A percentile compares a stretch with the other conserved stretches of the same genome.
Evolutionary conservation across 768 basidiomycete genomes (phyloP).

Genomic region (Mycena galericulata): DNA sequence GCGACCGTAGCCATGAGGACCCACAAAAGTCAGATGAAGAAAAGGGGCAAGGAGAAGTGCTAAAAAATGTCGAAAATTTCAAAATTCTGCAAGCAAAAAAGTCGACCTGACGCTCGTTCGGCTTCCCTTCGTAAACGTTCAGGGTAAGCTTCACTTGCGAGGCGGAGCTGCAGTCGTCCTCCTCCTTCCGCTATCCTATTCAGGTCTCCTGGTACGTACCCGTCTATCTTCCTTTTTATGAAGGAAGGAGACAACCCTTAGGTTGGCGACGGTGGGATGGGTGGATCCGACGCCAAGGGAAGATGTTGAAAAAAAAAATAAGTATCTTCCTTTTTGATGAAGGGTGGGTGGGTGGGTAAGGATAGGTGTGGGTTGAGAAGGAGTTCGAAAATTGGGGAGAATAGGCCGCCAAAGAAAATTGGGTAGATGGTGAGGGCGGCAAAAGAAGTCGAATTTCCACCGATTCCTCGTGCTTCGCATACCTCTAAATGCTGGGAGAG

Average conservation of each 20-base stretch:
- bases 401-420: not conserved
- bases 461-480: slow-evolving; percentile 13
- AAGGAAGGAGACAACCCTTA: slow-evolving; percentile 13
- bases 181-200: not conserved
- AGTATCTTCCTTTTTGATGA: slow-evolving; percentile 27
- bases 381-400: not conserved
- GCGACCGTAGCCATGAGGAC: not conserved
- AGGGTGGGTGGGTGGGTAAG: slow-evolving; percentile 17
- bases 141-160: not conserved
- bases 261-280: slow-evolving; percentile 10
- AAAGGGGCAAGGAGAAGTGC: too few relatives aligned
- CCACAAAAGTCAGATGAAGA: not conserved
- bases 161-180: not conserved
- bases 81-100: slow-evolving; percentile 11
- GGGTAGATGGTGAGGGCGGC: not conserved
- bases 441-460: not conserved
- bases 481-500: slow-evolving; percentile 17
- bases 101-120: slow-evolving; percentile 1
- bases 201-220: slow-evolving; percentile 2
- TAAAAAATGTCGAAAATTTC: not conserved
- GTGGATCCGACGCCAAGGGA: slow-evolving; percentile 3
- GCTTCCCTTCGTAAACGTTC: not conserved
- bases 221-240: slow-evolving; percentile 22
- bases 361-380: not conserved
- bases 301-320: not conserved